Evolutionary conservation across 2,329 filamentous ascomycete species (phyloP).

Genomic region (Botrytis tulipae): DNA sequence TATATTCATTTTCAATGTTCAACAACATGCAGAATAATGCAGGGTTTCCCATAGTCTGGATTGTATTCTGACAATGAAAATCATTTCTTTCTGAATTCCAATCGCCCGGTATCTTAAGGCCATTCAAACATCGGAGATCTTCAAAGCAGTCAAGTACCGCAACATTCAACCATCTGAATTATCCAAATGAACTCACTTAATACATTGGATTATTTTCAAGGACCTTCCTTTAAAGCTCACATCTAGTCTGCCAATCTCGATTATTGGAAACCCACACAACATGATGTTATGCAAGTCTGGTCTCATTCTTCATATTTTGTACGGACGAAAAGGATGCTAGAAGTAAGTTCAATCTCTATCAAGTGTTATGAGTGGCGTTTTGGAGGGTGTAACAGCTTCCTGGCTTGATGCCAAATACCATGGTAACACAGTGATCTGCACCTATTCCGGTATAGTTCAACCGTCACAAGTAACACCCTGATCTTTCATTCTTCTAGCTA

Average conservation of each 20-base stretch:
- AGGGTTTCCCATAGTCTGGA: neutral
- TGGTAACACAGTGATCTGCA: neutral
- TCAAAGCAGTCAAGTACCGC: neutral
- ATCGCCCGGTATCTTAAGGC: neutral
- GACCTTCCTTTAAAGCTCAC: neutral
- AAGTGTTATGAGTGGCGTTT: neutral
- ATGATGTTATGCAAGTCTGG: constrained; percentile 16
- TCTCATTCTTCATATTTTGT: neutral
- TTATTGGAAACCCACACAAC: neutral
- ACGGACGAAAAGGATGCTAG: neutral
- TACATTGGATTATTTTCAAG: neutral
- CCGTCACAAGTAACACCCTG: neutral
- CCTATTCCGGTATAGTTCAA: neutral
- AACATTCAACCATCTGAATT: neutral
- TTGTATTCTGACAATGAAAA: neutral
- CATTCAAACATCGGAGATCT: neutral
- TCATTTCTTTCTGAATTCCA: neutral
- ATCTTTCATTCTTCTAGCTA: neutral
- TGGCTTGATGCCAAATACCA: neutral
- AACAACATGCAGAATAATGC: neutral
- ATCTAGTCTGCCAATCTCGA: neutral
- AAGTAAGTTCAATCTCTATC: neutral
- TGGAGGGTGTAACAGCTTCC: constrained; percentile 1
- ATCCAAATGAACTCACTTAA: neutral
- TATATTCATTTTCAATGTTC: constrained; percentile 15